phyloP scores from a whole-genome alignment of 192 early-diverging fungal species.

The Chytriomyces hyalinus region DNA sequence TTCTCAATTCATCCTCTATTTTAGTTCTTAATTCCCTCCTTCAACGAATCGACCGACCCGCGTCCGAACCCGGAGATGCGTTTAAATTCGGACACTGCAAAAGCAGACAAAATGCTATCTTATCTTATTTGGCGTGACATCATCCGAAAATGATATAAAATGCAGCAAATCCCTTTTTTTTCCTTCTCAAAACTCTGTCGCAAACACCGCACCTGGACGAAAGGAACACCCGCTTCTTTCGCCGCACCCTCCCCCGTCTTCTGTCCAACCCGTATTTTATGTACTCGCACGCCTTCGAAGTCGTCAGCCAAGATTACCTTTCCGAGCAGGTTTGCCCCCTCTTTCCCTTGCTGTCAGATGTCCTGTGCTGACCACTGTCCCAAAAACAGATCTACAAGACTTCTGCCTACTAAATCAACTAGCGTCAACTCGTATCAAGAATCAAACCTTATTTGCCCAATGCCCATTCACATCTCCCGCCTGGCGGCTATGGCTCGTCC shows the following conservation, averaged over 20 bases:
- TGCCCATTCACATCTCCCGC: too few relatives aligned
- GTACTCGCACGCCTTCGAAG: constrained; percentile 77
- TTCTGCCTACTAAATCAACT: constrained; percentile 14
- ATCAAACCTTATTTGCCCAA: neutral
- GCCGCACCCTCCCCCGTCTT: neutral
- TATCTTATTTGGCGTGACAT: too few relatives aligned
- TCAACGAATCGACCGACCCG: too few relatives aligned
- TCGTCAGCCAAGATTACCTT: constrained; percentile 88
- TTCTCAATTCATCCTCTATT: too few relatives aligned
- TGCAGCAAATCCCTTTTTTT: neutral
- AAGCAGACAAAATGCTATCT: too few relatives aligned
- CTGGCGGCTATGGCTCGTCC: too few relatives aligned
- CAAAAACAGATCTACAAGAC: constrained; percentile 48
- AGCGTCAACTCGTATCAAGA: neutral
- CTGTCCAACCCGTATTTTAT: constrained; percentile 8
- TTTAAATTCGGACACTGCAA: too few relatives aligned
- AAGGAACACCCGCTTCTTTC: neutral
- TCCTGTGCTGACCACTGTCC: neutral
- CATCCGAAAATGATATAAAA: neutral
- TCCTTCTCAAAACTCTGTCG: too few relatives aligned
- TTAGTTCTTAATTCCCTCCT: too few relatives aligned
- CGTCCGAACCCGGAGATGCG: too few relatives aligned
- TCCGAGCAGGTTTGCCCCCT: constrained; percentile 73
- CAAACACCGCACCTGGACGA: too few relatives aligned
- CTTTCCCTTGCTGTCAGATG: neutral